These are phyloP conservation scores for Mortierella sp. DNA, from an alignment of 371 early-diverging fungal genomes.

Conservation along the genomic window DNA sequence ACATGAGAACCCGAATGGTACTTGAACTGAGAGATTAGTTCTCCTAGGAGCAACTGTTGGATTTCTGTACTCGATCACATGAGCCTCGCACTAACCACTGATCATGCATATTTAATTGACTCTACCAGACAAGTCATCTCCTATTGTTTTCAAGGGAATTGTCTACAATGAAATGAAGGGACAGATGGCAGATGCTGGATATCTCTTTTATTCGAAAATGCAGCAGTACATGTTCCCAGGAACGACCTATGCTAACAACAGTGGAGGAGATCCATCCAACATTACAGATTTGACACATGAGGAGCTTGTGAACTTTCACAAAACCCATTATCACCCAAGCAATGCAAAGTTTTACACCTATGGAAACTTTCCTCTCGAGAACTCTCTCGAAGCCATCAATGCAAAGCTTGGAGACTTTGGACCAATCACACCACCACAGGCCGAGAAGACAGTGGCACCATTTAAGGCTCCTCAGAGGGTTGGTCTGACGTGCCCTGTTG, in stretches of 20 bases:
- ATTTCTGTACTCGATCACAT: background rate
- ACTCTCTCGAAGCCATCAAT: conserved; percentile 77
- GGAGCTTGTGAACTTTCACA: conserved; percentile 85
- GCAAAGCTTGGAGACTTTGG: conserved; percentile 58
- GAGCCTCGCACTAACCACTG: background rate
- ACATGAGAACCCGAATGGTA: conserved; percentile 76
- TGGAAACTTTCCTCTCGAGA: conserved; percentile 84
- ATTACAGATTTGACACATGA: conserved; percentile 91
- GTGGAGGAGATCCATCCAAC: conserved; percentile 92
- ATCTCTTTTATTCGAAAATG: conserved; percentile 77
- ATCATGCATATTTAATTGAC: background rate
- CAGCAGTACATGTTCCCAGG: conserved; percentile 89
- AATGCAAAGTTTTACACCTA: conserved; percentile 92
- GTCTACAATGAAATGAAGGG: conserved; percentile 99
- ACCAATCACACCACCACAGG: conserved; percentile 32
- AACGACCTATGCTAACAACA: conserved; percentile 82
- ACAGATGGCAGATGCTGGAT: conserved; percentile 79
- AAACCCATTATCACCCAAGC: conserved; percentile 88
- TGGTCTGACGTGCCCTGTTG: conserved; percentile 72
- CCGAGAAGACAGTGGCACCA: conserved; percentile 61
- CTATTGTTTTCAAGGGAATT: conserved; percentile 87
- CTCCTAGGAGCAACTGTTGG: background rate
- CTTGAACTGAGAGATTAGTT: background rate
- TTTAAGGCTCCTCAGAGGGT: conserved; percentile 64
- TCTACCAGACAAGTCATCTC: conserved; percentile 57